A percentile compares a stretch with the other conserved stretches of the same genome.
Evolutionary conservation across 768 basidiomycete species (phyloP).

Genomic region (Leccinellum albellum): DNA sequence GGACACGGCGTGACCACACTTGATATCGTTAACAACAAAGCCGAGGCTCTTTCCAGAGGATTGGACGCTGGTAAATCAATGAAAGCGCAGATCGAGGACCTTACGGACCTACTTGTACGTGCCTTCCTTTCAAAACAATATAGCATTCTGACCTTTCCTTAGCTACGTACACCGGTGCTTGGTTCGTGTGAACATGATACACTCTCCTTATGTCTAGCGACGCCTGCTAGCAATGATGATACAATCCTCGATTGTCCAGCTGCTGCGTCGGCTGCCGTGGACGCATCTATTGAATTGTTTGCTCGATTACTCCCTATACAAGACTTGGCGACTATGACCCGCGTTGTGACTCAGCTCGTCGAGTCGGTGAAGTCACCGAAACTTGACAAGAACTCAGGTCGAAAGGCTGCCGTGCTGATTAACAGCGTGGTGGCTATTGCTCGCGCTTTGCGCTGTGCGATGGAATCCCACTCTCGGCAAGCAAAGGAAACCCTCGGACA

Average conservation of each 20-base stretch:
- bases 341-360: conserved; percentile 54
- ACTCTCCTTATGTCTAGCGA: conserved; percentile 60
- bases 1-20: conserved; percentile 85
- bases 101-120: conserved; percentile 74
- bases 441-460: conserved; percentile 60
- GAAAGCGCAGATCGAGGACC: conserved; percentile 74
- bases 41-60: conserved; percentile 22
- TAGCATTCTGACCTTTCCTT: conserved; percentile 1
- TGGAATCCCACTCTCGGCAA: conserved; percentile 50
- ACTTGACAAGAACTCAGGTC: conserved; percentile 81
- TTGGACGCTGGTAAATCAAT: conserved; percentile 46
- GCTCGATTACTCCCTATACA: conserved; percentile 75
- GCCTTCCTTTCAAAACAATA: background rate
- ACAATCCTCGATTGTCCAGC: conserved; percentile 62
- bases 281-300: conserved; percentile 87
- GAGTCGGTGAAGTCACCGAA: conserved; percentile 70
- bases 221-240: conserved; percentile 42
- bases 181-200: conserved; percentile 87
- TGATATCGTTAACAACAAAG: conserved; percentile 47
- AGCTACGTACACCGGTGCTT: conserved; percentile 65
- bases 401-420: conserved; percentile 78
- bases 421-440: conserved; percentile 77
- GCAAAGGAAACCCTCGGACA: conserved; percentile 65
- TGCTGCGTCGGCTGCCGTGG: conserved; percentile 77
- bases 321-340: conserved; percentile 54